A percentile compares a stretch with the other conserved stretches of the same genome.
phyloP scores from a whole-genome alignment of 2,329 filamentous ascomycete species.

The Alternaria novae-zelandiae region DNA sequence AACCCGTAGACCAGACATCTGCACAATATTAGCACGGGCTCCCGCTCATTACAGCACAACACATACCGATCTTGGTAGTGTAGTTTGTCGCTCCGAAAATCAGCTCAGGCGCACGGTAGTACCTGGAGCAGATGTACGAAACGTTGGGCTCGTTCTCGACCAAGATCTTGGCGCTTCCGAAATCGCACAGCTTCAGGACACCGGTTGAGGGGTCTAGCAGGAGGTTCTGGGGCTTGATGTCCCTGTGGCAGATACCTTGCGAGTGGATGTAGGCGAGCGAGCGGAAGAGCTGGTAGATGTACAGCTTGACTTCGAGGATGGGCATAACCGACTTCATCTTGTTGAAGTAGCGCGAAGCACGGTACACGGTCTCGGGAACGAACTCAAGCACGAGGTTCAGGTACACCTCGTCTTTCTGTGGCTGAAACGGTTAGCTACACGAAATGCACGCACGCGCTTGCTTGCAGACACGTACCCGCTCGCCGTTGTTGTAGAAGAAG shows the following conservation, averaged over 20 bases:
- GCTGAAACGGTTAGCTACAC: conserved; percentile 40
- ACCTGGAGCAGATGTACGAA: conserved; percentile 98
- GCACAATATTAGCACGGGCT: conserved; percentile 27
- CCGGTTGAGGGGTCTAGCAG: conserved; percentile 90
- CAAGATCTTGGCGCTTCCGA: conserved; percentile 97
- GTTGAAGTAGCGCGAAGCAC: conserved; percentile 98
- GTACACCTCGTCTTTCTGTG: conserved; percentile 88
- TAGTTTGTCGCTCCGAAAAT: conserved; percentile 99
- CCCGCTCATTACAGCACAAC: conserved; percentile 5
- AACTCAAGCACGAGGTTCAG: conserved; percentile 98
- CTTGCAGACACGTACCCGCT: conserved; percentile 71
- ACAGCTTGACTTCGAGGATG: conserved; percentile 97
- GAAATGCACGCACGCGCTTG: conserved; percentile 18
- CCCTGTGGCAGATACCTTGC: conserved; percentile 97
- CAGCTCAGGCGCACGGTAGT: conserved; percentile 96
- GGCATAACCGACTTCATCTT: conserved; percentile 99
- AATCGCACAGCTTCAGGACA: conserved; percentile 96
- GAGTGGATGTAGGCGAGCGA: conserved; percentile 99
- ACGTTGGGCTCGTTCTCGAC: conserved; percentile 99
- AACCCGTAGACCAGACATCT: conserved; percentile 99
- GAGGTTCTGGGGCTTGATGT: conserved; percentile 99
- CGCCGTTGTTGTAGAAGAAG: conserved; percentile 99
- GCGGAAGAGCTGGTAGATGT: conserved; percentile 99
- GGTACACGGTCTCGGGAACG: conserved; percentile 97
- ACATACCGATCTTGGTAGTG: conserved; percentile 97